Evolutionary conservation across 108 stramenopile species (phyloP).

Genomic region (Epithemia pelagica): DNA sequence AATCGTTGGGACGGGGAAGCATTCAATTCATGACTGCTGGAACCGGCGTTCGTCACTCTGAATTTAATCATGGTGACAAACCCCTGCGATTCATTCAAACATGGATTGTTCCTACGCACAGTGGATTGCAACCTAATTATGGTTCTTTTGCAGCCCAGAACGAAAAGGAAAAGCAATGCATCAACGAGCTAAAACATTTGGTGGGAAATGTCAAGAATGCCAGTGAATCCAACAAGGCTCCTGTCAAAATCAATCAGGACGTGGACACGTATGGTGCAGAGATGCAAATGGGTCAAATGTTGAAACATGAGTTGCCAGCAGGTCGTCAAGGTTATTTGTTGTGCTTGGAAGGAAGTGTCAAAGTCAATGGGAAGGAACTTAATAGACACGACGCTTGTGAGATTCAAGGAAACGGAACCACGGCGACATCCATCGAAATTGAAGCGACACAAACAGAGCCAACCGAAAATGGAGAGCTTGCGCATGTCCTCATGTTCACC

Average conservation of each 20-base stretch:
- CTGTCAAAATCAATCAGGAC: slow-evolving; percentile 67
- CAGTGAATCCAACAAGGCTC: slow-evolving; percentile 5
- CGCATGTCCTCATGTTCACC: slow-evolving; percentile 49
- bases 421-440: slow-evolving; percentile 16
- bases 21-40: slow-evolving; percentile 86
- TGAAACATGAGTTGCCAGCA: slow-evolving; percentile 18
- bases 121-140: slow-evolving; percentile 56
- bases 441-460: slow-evolving; percentile 28
- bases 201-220: slow-evolving; percentile 34
- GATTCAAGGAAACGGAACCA: slow-evolving; percentile 26
- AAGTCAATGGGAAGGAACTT: slow-evolving; percentile 32
- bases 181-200: slow-evolving; percentile 52
- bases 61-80: slow-evolving; percentile 47
- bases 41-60: slow-evolving; percentile 62
- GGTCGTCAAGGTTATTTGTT: slow-evolving; percentile 69
- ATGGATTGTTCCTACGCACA: slow-evolving; percentile 57
- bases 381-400: slow-evolving; percentile 52
- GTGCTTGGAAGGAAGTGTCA: slow-evolving; percentile 61
- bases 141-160: slow-evolving; percentile 29
- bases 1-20: slow-evolving; percentile 58
- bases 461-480: slow-evolving; percentile 33
- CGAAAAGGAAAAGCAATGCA: slow-evolving; percentile 7
- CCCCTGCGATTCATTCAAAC: slow-evolving; percentile 79
- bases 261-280: slow-evolving; percentile 58
- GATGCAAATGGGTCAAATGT: slow-evolving; percentile 32